phyloP scores from a whole-genome alignment of 2,329 filamentous ascomycete genomes.

The Ascochyta fabae region DNA sequence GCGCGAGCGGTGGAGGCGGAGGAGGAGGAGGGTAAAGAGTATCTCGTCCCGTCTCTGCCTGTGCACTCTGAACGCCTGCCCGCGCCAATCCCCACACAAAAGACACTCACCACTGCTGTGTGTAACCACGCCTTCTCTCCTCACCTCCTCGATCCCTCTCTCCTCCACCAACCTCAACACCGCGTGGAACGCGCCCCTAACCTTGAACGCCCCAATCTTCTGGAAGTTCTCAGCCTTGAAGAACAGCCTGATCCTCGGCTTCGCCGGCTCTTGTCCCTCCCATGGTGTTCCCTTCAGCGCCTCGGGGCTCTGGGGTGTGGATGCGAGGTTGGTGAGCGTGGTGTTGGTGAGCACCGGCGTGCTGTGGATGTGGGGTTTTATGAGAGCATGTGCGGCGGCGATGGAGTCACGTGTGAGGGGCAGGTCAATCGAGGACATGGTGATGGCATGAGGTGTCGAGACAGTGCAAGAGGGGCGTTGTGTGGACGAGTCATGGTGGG shows the following conservation, averaged over 20 bases:
- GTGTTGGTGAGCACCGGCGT: slow-evolving; percentile 84
- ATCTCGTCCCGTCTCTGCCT: not conserved
- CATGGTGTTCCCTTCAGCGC: slow-evolving; percentile 64
- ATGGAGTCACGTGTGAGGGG: slow-evolving; percentile 78
- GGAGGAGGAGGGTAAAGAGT: not conserved
- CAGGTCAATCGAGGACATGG: slow-evolving; percentile 46
- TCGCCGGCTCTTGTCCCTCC: slow-evolving; percentile 63
- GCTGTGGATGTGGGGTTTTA: slow-evolving; percentile 77
- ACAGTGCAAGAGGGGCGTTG: not conserved
- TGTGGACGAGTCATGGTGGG: slow-evolving; percentile 12
- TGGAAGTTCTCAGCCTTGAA: slow-evolving; percentile 98
- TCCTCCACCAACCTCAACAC: slow-evolving; percentile 72
- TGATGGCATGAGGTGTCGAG: not conserved
- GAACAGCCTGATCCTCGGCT: slow-evolving; percentile 74
- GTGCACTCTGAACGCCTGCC: not conserved
- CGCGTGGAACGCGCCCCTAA: slow-evolving; percentile 87
- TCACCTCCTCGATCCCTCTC: slow-evolving; percentile 45
- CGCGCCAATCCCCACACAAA: not conserved
- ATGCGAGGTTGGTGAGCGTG: slow-evolving; percentile 77
- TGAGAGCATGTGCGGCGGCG: slow-evolving; percentile 71
- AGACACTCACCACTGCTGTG: slow-evolving; percentile 77
- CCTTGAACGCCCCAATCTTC: slow-evolving; percentile 91
- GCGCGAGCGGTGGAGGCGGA: not conserved
- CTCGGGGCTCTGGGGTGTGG: slow-evolving; percentile 66
- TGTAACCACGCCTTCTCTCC: slow-evolving; percentile 78